Percentiles rank a stretch among this genome's conserved stretches.
phyloP scores from a whole-genome alignment of 2,329 filamentous ascomycete genomes.

The Emericellopsis atlantica region DNA sequence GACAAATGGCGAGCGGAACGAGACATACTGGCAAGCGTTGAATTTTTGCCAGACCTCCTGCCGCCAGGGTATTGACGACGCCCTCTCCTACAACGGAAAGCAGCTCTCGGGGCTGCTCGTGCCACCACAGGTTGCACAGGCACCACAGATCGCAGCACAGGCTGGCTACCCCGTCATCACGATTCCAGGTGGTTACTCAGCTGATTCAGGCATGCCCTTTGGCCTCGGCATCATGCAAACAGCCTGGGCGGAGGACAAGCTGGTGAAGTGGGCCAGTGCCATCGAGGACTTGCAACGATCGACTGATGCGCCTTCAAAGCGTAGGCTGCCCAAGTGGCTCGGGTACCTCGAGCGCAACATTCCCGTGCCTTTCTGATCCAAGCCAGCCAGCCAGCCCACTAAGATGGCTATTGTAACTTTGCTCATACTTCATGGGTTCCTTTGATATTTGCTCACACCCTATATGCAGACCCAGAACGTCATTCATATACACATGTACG shows the following conservation, averaged over 20 bases:
- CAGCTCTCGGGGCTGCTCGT: constrained; percentile 52
- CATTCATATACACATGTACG: no score
- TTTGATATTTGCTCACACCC: no score
- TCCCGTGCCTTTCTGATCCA: constrained; percentile 18
- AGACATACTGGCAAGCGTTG: constrained; percentile 56
- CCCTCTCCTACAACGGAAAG: constrained; percentile 33
- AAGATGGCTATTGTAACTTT: no score
- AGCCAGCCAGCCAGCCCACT: no score
- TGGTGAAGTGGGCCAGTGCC: constrained; percentile 46
- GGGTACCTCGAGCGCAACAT: constrained; percentile 34
- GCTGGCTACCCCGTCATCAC: constrained; percentile 66
- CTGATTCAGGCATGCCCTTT: constrained; percentile 45
- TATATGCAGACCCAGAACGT: no score
- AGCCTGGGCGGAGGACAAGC: constrained; percentile 39
- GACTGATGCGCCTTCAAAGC: constrained; percentile 27
- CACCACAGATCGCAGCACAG: constrained; percentile 59
- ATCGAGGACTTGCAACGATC: constrained; percentile 42
- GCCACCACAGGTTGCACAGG: constrained; percentile 55
- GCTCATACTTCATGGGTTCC: no score
- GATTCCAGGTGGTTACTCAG: constrained; percentile 47
- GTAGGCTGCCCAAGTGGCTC: constrained; percentile 37
- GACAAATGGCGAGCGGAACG: constrained; percentile 46
- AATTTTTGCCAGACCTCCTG: constrained; percentile 45
- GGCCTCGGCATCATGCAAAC: constrained; percentile 43
- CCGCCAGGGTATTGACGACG: constrained; percentile 58